phyloP scores from a whole-genome alignment of 164 flowering plant genomes.

The Berberis vulgaris region DNA sequence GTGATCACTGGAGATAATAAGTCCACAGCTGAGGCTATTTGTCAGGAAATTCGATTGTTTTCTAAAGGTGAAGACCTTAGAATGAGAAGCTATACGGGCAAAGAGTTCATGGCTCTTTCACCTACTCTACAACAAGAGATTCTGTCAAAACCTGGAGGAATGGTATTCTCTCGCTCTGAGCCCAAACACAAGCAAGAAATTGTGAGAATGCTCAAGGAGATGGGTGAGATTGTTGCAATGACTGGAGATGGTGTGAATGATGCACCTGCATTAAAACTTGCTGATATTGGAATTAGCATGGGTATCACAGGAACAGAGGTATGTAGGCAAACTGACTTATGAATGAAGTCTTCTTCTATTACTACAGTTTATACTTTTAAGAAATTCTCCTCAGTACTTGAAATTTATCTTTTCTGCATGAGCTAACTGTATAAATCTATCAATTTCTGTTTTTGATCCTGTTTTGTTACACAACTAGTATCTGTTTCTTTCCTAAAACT shows the following conservation, averaged over 20 bases:
- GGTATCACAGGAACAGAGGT: conserved; percentile 97
- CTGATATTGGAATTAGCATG: conserved; percentile 92
- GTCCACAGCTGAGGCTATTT: conserved; percentile 84
- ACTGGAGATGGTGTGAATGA: conserved; percentile 98
- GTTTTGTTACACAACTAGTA: too few species aligned
- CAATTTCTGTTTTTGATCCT: too few species aligned
- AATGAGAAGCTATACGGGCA: conserved; percentile 66
- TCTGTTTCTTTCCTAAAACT: too few species aligned
- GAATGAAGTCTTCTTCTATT: too few species aligned
- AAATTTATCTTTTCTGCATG: not conserved
- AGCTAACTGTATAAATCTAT: not conserved
- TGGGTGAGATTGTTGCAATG: conserved; percentile 94
- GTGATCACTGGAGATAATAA: conserved; percentile 95
- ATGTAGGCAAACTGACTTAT: conserved; percentile 3
- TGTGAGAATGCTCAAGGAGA: conserved; percentile 80
- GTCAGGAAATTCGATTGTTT: conserved; percentile 66
- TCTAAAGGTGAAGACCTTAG: conserved; percentile 40
- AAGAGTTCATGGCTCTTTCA: conserved; percentile 66
- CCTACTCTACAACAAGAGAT: conserved; percentile 41
- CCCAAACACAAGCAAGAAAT: conserved; percentile 94
- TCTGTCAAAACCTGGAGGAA: conserved; percentile 61
- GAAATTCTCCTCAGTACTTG: too few species aligned
- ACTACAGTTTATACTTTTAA: not conserved
- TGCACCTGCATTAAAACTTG: conserved; percentile 91
- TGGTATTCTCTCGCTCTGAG: conserved; percentile 81